Percentiles rank a stretch among this genome's conserved stretches.
These are phyloP conservation scores for Parsonsia alboflavescens DNA, from an alignment of 257 asterid genomes.

Conservation along the genomic window DNA sequence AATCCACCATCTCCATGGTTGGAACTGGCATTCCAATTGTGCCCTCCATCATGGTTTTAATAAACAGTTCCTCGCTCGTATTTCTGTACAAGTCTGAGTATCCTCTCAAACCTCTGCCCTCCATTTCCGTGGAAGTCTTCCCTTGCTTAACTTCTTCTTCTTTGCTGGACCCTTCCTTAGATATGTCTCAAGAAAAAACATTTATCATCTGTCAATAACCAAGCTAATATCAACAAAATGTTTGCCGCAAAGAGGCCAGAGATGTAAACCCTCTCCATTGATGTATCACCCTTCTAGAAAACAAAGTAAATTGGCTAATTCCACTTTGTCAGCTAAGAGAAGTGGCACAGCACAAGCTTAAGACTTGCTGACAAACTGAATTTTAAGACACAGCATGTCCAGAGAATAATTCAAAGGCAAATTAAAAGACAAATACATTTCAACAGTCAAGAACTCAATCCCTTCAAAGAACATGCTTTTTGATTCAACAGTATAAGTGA, in stretches of 20 bases:
- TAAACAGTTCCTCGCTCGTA: conserved; percentile 77
- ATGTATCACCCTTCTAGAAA: not conserved
- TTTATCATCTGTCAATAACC: not conserved
- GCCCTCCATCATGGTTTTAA: conserved; percentile 74
- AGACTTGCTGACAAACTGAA: conserved; percentile 3
- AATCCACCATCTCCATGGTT: conserved; percentile 84
- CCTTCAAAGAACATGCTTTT: not conserved
- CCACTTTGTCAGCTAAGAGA: not conserved
- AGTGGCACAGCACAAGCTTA: not conserved
- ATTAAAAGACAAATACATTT: not conserved
- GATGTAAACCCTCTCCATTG: not conserved
- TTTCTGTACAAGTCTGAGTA: conserved; percentile 58
- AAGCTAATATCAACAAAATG: not conserved
- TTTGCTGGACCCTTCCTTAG: not conserved
- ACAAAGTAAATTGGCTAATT: not conserved
- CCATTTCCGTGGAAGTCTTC: conserved; percentile 39
- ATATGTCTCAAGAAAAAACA: not conserved
- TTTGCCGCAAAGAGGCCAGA: not conserved
- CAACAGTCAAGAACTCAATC: not conserved
- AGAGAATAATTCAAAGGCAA: not conserved
- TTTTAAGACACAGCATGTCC: not conserved
- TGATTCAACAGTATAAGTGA: conserved; percentile 1
- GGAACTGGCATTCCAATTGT: conserved; percentile 68
- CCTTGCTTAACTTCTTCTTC: not conserved
- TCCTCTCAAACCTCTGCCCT: conserved; percentile 67